Conservation (phyloP, 371 early-diverging fungal genomes). For the Apophysomyces ossiformis region DNA sequence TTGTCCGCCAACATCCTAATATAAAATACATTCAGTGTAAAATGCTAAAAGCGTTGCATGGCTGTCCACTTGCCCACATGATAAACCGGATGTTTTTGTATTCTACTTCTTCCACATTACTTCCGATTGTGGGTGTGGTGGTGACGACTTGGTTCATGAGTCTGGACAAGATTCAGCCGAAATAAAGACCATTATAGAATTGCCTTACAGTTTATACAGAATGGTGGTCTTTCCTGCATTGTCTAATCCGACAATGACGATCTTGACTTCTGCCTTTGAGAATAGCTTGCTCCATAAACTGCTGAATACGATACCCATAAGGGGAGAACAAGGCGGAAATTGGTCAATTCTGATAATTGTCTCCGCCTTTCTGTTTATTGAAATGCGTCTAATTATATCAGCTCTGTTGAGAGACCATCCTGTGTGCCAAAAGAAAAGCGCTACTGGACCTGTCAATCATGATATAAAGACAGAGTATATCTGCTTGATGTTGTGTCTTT, state of each 20-base stretch:
- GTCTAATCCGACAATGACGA: conserved; percentile 92
- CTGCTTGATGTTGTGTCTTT: no score
- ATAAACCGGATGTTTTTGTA: conserved; percentile 77
- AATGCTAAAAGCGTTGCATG: background rate
- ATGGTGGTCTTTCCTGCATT: conserved; percentile 94
- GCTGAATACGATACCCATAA: conserved; percentile 51
- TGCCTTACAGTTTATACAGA: conserved; percentile 62
- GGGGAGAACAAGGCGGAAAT: background rate
- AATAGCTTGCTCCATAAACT: conserved; percentile 48
- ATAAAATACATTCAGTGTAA: background rate
- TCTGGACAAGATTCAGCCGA: conserved; percentile 32
- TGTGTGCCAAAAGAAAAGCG: no score
- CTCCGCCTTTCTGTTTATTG: no score
- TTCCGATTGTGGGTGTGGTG: conserved; percentile 79
- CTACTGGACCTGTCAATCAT: no score
- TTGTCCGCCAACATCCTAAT: conserved; percentile 78
- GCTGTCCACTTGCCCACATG: conserved; percentile 68
- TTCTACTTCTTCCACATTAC: conserved; percentile 72
- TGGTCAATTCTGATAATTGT: background rate
- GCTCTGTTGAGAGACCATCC: no score
- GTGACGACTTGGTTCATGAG: conserved; percentile 73
- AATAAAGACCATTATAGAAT: background rate
- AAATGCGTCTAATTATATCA: no score
- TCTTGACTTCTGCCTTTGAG: conserved; percentile 82
- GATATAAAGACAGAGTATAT: no score